Base-by-base conservation (phyloP, 805 yeast genomes). In the Yarrowia hollandica region DNA sequence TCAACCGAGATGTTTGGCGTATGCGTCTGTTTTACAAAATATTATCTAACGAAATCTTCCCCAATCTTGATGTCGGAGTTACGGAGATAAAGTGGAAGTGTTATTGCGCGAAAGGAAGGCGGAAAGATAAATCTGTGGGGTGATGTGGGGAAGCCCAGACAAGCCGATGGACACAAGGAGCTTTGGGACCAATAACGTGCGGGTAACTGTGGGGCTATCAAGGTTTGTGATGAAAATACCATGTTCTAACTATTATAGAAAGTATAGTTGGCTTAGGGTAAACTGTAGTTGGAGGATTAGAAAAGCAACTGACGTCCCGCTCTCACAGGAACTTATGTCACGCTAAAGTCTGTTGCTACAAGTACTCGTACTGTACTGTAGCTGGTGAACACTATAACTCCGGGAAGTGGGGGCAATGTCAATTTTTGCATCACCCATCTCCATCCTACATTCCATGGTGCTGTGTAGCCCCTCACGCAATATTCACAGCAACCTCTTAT, bases 61-160 rank as follows among this genome's bases (percentile, higher is more conserved):
- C 12, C 12, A 26, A 23, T n/a, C 25, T 14, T 23, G 25, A 37
- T 25, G 16, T 21, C 41, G 41, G 41, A 37, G 25, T 12, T 37
- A 37, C 26, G 41, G 41, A 37, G 41, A 14, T 37, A 21, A 8
- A 18, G 8, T 15, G 10, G 3, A 5, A 3, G 41, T 5, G 16
- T 5, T 26, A 12, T 19, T 3, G 41, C 16, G 11, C 14, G 28
- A 21, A 18, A 1, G 12, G 28, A n/a, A 18, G 12, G 14, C 18
- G 10, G n/a, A 38, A 38, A 18, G n/a, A n/a, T n/a, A n/a, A n/a
- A n/a, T n/a, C n/a, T 38, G 42, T 41, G 48, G 48, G 48, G 48
- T 41, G 23, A 16, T 26, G 23, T 16, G 33, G 48, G 14, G 48
- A 26, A 39, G 18, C 9, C 21, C 31, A 11, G 33, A 41, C 33